Evolutionary conservation across 2,329 filamentous ascomycete genomes (phyloP).

Genomic region (Aspergillus neotritici): DNA sequence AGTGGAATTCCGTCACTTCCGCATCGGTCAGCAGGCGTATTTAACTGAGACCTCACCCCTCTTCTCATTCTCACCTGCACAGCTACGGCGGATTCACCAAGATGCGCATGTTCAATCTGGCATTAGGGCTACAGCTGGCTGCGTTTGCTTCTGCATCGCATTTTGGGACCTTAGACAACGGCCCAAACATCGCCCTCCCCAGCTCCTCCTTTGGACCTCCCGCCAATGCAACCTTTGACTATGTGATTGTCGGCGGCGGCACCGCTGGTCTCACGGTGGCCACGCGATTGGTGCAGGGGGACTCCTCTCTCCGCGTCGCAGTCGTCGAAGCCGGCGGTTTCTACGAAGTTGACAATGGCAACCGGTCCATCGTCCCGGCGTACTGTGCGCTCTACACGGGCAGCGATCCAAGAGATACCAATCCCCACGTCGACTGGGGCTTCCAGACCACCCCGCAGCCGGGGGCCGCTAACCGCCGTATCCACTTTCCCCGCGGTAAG

Average conservation of each 20-base stretch:
- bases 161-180: no score
- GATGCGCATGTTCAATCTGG: no score
- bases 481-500: conserved; percentile 25
- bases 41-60: no score
- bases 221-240: conserved; percentile 20
- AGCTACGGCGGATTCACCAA: no score
- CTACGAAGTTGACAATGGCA: conserved; percentile 32
- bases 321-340: conserved; percentile 30
- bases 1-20: no score
- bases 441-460: conserved; percentile 20
- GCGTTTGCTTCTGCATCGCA: no score
- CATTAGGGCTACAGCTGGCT: no score
- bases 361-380: conserved; percentile 22
- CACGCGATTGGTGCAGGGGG: conserved; percentile 19
- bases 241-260: conserved; percentile 23
- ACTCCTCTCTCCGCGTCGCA: conserved; percentile 19
- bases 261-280: conserved; percentile 22
- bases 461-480: conserved; percentile 3
- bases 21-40: no score
- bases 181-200: no score
- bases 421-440: conserved; percentile 24
- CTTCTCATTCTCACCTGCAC: no score
- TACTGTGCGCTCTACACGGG: conserved; percentile 18
- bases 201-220: conserved; percentile 10
- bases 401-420: conserved; percentile 16